Base-by-base conservation (phyloP, 306 rosid genomes). In the Prunus campanulata region DNA sequence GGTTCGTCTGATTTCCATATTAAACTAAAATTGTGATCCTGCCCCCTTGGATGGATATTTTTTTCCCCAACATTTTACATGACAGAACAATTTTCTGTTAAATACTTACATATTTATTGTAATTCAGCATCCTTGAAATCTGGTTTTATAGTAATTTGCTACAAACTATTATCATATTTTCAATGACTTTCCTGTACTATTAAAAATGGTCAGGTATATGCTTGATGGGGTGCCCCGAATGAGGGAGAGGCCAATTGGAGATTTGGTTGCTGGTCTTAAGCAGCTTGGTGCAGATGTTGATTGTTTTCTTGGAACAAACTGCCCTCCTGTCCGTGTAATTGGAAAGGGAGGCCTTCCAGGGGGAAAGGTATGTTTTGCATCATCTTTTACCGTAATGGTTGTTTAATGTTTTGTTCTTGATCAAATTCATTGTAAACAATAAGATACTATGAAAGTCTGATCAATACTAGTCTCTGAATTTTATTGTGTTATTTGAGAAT, bases 271-370 rank as follows among this genome's bases (percentile, higher is more conserved):
- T 75, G 99, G 97, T 88, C 96, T 96, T 59, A 86, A 88, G 85
- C 99, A 96, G 91, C 99, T 96, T 74, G 99, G 99, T 51, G 99
- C 93, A 1, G 91, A 96, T 71, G 94, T 80, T 67, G 98, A 96
- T 76, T 96, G 99, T 81, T 86, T 56, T 74, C 99, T 88, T 14
- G 99, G 99, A 82, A 96, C 99, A 69, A 86, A 91, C 63, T 96
- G 99, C 78, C 99, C 99, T 29, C 99, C 99, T 55, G 98, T 96
- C 63, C 94, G 93, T 56, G 87, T 96, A 18, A 71, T 86, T 86
- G 99, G 97, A 74, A 96, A 91, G 74, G 98, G 97, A 63, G 99
- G 99, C 44, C 98, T 96, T 85, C 99, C 99, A 1, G 99, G 99
- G 48, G 99, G 99, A 30, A 96, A 93, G 90, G 99, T 96, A 73